A percentile compares a stretch with the other conserved stretches of the same genome.
These are phyloP conservation scores for Capsella bursapastoris DNA, from an alignment of 345 rosid genomes.

Conservation along the genomic window DNA sequence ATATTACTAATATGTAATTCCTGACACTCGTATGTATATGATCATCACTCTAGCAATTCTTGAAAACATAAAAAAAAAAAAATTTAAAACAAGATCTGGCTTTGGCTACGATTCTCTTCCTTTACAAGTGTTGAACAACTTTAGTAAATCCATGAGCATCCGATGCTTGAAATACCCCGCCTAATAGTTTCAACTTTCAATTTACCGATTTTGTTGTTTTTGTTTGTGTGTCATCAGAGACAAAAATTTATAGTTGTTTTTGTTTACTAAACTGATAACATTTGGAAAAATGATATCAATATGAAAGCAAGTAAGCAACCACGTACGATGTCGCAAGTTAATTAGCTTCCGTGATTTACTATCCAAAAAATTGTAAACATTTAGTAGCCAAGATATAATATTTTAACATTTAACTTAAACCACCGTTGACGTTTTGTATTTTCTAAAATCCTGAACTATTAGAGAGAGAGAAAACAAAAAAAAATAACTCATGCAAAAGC, in stretches of 20 bases:
- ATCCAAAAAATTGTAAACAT: background rate
- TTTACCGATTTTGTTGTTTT: background rate
- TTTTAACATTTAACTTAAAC: background rate
- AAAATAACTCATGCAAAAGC: slow-evolving; percentile 6
- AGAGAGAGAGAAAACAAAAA: background rate
- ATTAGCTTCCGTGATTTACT: background rate
- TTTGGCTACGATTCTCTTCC: slow-evolving; percentile 2
- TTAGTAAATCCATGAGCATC: slow-evolving; percentile 31
- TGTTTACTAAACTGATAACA: background rate
- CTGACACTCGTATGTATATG: background rate
- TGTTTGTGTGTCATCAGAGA: background rate
- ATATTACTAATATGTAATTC: background rate
- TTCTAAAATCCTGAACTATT: background rate
- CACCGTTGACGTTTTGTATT: background rate
- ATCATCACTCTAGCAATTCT: slow-evolving; percentile 6
- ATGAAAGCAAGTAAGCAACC: background rate
- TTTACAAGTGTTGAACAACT: slow-evolving; percentile 28
- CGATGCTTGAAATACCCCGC: slow-evolving; percentile 37
- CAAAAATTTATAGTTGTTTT: background rate
- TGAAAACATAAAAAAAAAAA: background rate
- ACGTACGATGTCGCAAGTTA: background rate
- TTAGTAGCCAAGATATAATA: background rate
- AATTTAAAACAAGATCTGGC: background rate
- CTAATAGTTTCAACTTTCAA: slow-evolving; percentile 32
- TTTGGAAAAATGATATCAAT: background rate